Conservation (phyloP, 306 rosid genomes). For the Cicer pinnatifidum region DNA sequence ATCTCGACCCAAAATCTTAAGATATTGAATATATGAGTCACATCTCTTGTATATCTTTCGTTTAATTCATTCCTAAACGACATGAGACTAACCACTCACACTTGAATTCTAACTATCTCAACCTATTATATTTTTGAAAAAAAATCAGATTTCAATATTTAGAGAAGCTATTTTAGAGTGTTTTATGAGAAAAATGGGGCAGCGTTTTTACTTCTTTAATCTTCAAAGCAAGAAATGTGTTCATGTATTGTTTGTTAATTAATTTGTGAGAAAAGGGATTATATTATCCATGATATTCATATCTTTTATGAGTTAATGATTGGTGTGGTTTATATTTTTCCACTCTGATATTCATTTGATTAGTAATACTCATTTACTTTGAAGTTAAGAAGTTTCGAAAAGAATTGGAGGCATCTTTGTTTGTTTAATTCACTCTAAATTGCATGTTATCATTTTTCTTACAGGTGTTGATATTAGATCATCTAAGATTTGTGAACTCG, state of each 20-base stretch:
- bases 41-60: no score
- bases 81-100: no score
- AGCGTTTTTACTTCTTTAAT: not conserved
- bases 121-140: no score
- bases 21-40: no score
- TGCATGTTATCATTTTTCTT: slow-evolving; percentile 38
- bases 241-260: not conserved
- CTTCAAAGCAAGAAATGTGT: slow-evolving; percentile 11
- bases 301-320: slow-evolving; percentile 18
- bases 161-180: not conserved
- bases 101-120: no score
- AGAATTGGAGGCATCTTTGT: not conserved
- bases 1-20: no score
- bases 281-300: not conserved
- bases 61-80: no score
- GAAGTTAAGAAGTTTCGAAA: not conserved
- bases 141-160: not conserved
- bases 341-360: slow-evolving; percentile 13
- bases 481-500: slow-evolving; percentile 88
- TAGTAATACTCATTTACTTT: slow-evolving; percentile 6
- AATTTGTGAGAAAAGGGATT: not conserved
- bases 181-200: not conserved
- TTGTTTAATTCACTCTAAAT: slow-evolving; percentile 8
- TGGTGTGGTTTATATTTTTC: slow-evolving; percentile 36
- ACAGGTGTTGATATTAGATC: slow-evolving; percentile 96